A percentile compares a stretch with the other conserved stretches of the same genome.
Evolutionary conservation across 352 stramenopile genomes (phyloP).

Genomic region (Globisporangium spinosum): DNA sequence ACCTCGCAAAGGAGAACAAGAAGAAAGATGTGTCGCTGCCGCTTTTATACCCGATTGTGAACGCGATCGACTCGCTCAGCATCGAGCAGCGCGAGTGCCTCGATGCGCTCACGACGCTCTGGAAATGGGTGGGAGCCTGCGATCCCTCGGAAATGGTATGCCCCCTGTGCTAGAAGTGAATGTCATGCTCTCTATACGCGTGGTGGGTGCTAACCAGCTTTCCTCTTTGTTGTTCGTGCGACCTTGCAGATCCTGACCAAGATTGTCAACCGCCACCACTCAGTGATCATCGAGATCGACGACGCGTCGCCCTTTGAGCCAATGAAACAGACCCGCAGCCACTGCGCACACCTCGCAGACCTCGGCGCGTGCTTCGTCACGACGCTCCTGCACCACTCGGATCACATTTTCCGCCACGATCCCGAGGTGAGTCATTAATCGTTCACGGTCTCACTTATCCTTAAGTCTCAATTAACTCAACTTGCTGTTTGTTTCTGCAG

Average conservation of each 20-base stretch:
- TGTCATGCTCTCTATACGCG: neutral
- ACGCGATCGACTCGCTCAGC: constrained; percentile 61
- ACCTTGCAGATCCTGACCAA: constrained; percentile 30
- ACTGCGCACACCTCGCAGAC: constrained; percentile 12
- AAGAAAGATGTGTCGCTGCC: constrained; percentile 26
- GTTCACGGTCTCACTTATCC: neutral
- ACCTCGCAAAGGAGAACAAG: constrained; percentile 33
- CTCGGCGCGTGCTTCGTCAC: constrained; percentile 58
- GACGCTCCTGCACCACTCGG: constrained; percentile 49
- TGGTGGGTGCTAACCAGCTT: neutral
- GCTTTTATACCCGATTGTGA: constrained; percentile 65
- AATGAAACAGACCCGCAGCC: neutral
- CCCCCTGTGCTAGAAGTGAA: neutral
- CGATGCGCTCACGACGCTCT: constrained; percentile 56
- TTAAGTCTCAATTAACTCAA: neutral
- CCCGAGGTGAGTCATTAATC: constrained; percentile 27
- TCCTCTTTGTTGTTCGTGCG: neutral
- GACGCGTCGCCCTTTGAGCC: neutral
- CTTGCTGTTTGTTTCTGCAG: constrained; percentile 8
- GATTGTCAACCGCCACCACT: constrained; percentile 38
- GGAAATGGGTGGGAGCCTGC: constrained; percentile 36
- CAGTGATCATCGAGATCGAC: constrained; percentile 40
- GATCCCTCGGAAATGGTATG: constrained; percentile 44
- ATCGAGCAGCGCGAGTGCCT: constrained; percentile 74
- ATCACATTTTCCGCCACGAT: constrained; percentile 72